Evolutionary conservation across 2,329 filamentous ascomycete genomes (phyloP), one percentile per base, ranked within the genome.

Genomic region (Fusarium marasasianum): DNA sequence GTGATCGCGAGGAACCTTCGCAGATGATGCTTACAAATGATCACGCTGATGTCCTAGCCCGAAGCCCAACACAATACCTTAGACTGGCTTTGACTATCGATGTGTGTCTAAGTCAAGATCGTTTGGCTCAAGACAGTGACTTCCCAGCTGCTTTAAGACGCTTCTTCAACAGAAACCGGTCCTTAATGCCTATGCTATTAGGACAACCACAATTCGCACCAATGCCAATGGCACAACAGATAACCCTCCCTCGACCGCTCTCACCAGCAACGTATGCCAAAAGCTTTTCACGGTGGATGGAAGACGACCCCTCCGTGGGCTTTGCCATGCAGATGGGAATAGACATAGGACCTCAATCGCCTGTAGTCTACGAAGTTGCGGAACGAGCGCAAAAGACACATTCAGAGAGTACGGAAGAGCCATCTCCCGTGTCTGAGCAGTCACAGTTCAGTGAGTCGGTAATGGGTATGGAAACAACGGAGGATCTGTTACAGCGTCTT

Each of bases 281-380:
- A 12, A 55, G 55, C n/a, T 47, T 76, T 22, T 62, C 74, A 1
- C 55, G 64, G 3, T 76, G 74, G 74, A 58, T 76, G 54, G 56
- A 76, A 17, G 65, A 75, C 9, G 74, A 76, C 5, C 60, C 66
- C 1, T 76, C 63, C 0, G 45, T 76, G 2, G 55, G 58, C 0
- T 77, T 76, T 15, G 74, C 74, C 8, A 62, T 69, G 15, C 66
- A 76, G 14, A 75, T 76, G 74, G 74, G 74, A 0, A 59, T 76
- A 8, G 72, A 53, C 5, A 47, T 74, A 3, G 58, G 50, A 0
- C n/a, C 47, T 0, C 56, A 22, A 2, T 31, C 54, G 1, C 33
- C 40, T 1, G 8, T 29, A 6, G 40, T 66, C 8, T 55, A 50
- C 1, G 66, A 66, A 8, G 59, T 60, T 1, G 47, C 67, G 2